Percentiles rank a stretch among this genome's conserved stretches.
These are phyloP conservation scores for Ganoderma lucidum DNA, from an alignment of 1,284 basidiomycete species.

Conservation along the genomic window DNA sequence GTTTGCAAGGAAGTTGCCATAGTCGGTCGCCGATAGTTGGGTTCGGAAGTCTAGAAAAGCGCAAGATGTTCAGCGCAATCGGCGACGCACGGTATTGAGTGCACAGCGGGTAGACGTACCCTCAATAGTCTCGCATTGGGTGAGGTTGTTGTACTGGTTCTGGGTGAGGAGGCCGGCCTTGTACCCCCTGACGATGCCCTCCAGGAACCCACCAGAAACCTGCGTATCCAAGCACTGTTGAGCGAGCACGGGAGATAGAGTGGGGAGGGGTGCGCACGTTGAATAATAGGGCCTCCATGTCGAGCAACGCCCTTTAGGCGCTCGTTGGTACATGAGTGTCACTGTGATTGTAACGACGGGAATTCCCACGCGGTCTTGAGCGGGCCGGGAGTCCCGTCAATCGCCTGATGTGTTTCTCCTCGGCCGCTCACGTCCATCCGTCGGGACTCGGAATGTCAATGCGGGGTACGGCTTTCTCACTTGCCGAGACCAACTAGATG, in stretches of 20 bases:
- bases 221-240: constrained; percentile 40
- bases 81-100: background rate
- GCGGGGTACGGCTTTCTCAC: constrained; percentile 13
- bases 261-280: constrained; percentile 65
- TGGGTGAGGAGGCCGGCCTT: constrained; percentile 92
- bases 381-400: constrained; percentile 11
- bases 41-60: constrained; percentile 81
- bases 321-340: constrained; percentile 17
- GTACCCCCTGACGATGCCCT: constrained; percentile 95
- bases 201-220: constrained; percentile 87
- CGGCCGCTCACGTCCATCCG: background rate
- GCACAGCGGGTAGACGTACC: constrained; percentile 53
- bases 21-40: constrained; percentile 95
- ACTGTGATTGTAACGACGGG: constrained; percentile 20
- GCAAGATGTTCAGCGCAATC: constrained; percentile 6
- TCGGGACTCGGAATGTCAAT: background rate
- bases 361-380: constrained; percentile 26
- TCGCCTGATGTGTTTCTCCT: background rate
- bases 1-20: constrained; percentile 98
- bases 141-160: constrained; percentile 91
- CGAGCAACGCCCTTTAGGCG: constrained; percentile 26
- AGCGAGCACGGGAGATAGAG: constrained; percentile 8
- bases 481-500: constrained; percentile 11
- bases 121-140: constrained; percentile 98
- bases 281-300: constrained; percentile 89